phyloP scores from a whole-genome alignment of 768 basidiomycete species.

The Amanita molliuscula region DNA sequence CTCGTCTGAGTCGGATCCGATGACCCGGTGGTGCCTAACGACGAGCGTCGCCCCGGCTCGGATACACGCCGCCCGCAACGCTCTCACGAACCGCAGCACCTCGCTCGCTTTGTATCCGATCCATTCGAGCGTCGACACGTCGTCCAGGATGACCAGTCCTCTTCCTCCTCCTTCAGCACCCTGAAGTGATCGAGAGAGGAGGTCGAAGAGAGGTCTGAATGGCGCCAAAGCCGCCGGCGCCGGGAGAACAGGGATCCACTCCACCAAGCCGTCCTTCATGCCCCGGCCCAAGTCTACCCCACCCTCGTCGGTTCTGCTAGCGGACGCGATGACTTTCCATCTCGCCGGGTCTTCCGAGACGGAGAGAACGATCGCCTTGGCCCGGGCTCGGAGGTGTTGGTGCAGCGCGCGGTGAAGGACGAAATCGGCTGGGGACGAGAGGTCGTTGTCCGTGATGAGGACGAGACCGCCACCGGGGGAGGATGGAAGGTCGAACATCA shows the following conservation, averaged over 20 bases:
- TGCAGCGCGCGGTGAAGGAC: constrained; percentile 47
- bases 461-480: constrained; percentile 26
- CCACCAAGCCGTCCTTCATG: constrained; percentile 28
- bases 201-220: constrained; percentile 26
- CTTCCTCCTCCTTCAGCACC: too few species aligned
- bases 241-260: constrained; percentile 46
- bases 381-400: constrained; percentile 39
- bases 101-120: constrained; percentile 46
- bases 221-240: constrained; percentile 9
- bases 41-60: constrained; percentile 47
- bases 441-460: constrained; percentile 54
- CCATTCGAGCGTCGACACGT: constrained; percentile 61
- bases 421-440: constrained; percentile 66
- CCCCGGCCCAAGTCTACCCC: constrained; percentile 24
- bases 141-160: constrained; percentile 57
- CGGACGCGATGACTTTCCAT: constrained; percentile 52
- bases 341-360: constrained; percentile 43
- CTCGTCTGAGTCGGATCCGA: constrained; percentile 35
- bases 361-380: constrained; percentile 36
- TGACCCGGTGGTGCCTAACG: constrained; percentile 54
- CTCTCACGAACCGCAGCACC: constrained; percentile 48
- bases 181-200: constrained; percentile 19
- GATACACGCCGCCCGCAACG: constrained; percentile 42
- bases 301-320: constrained; percentile 42
- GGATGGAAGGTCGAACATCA: too few species aligned